A percentile compares a stretch with the other conserved stretches of the same genome.
phyloP scores from a whole-genome alignment of 176 grass and related monocot species.

The Triticum aestivum region DNA sequence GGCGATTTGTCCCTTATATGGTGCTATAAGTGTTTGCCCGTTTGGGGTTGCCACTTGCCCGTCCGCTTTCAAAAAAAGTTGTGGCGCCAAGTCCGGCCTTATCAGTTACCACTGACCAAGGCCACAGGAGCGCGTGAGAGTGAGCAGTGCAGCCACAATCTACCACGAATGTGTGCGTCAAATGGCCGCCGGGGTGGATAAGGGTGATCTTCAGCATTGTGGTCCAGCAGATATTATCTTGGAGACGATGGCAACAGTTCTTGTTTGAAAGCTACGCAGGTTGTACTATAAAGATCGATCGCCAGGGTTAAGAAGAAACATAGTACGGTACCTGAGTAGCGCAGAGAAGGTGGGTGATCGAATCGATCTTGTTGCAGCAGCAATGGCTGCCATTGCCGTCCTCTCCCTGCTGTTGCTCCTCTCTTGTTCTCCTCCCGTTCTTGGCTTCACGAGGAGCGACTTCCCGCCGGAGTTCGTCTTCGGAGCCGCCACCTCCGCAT shows the following conservation, averaged over 20 bases:
- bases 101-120: neutral
- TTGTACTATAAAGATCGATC: neutral
- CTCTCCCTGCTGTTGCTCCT: neutral
- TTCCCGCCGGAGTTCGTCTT: constrained; percentile 12
- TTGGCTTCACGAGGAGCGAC: neutral
- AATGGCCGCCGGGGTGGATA: neutral
- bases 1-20: neutral
- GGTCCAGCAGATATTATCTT: neutral
- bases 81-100: neutral
- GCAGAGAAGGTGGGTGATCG: neutral
- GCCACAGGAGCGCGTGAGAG: neutral
- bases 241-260: neutral
- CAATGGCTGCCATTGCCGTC: neutral
- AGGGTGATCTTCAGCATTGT: neutral
- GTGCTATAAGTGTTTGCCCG: neutral
- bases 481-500: constrained; percentile 11
- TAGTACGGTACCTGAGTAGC: neutral
- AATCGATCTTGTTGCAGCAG: neutral
- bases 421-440: neutral
- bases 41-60: neutral
- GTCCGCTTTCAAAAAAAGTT: neutral
- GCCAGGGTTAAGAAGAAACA: neutral
- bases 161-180: neutral
- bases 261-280: neutral
- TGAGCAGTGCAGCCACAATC: neutral